These are phyloP conservation scores for Hammondia hammondi DNA, from an alignment of 169 alveolate species.

Conservation along the genomic window DNA sequence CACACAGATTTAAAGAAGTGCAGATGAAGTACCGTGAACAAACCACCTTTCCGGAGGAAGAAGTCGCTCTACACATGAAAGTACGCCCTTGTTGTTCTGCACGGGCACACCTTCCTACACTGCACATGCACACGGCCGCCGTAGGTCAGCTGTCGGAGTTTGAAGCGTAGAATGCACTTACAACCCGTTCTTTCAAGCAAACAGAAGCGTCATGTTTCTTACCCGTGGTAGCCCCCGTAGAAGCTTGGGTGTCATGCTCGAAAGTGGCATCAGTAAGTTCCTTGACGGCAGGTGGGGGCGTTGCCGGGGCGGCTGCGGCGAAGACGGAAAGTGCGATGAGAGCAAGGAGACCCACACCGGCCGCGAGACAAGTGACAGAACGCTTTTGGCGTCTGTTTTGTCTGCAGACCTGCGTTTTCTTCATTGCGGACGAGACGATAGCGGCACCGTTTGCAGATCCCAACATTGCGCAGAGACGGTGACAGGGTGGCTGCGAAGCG, in stretches of 20 bases:
- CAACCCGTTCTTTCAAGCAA: too few species aligned
- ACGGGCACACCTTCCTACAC: not conserved
- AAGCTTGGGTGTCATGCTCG: constrained; percentile 70
- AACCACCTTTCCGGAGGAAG: too few species aligned
- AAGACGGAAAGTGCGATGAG: constrained; percentile 22
- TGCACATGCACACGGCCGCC: too few species aligned
- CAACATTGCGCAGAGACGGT: not conserved
- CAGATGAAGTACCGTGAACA: too few species aligned
- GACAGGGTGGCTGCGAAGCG: not conserved
- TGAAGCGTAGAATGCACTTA: too few species aligned
- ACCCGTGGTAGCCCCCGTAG: constrained; percentile 70
- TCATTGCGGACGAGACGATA: not conserved
- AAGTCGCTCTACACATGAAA: too few species aligned
- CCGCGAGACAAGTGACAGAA: not conserved
- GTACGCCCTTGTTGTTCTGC: not conserved
- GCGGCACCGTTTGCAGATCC: not conserved
- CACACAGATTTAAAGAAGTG: too few species aligned
- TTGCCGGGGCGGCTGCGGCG: constrained; percentile 14
- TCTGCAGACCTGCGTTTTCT: not conserved
- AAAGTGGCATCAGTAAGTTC: constrained; percentile 67
- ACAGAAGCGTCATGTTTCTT: not conserved
- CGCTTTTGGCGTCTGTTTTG: not conserved
- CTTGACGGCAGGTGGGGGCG: constrained; percentile 32
- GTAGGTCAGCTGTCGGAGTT: too few species aligned
- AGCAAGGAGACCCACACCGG: not conserved